Evolutionary conservation across 1,139 yeast genomes (phyloP), one percentile per base, ranked within the genome.

Genomic region (Scheffersomyces insectosa): DNA sequence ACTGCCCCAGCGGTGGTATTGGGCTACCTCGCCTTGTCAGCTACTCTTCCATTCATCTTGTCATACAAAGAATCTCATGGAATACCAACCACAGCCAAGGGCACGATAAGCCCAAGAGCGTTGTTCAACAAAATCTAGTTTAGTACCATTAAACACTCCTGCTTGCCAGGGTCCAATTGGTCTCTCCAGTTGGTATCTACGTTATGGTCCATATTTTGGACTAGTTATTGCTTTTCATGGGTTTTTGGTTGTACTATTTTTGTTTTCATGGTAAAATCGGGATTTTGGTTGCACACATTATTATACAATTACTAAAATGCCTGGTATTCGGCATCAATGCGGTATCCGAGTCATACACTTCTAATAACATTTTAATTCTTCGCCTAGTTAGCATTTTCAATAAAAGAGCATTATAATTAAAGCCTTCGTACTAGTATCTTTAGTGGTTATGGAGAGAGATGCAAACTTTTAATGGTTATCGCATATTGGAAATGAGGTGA

Each of bases 21-120:
- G 42, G 67, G 72, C 30, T 74, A 74, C 55, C 66, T 74, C 52
- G 68, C 74, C 3, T 43, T 70, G 7, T 70, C 77, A 5, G 60
- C 75, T 33, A 70, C 77, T 10, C 49, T 68, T 37, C 79, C 79
- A 4, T 74, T 74, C 44, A 50, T 67, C 37, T 70, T 71, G 45
- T 71, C 77, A 6, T 74, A 73, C 51, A 69, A 65, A 47, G 79
- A 74, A 47, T 55, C 72, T 9, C 53, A 48, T 29, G 47, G 49
- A 36, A 49, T 51, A 34, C 55, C 52, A 15, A 47, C 51, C 10
- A 52, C 56, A 37, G 48, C 53, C 44, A 72, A 71, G 47, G 77
- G 77, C 2, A 63, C 66, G 31, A 60, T 67, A 27, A 69, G 64
- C 44, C 59, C 70, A 34, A 62, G 79, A 47, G 57, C 72, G 31